phyloP scores from a whole-genome alignment of 2,329 filamentous ascomycete species.

The Penicillium janthinellum region DNA sequence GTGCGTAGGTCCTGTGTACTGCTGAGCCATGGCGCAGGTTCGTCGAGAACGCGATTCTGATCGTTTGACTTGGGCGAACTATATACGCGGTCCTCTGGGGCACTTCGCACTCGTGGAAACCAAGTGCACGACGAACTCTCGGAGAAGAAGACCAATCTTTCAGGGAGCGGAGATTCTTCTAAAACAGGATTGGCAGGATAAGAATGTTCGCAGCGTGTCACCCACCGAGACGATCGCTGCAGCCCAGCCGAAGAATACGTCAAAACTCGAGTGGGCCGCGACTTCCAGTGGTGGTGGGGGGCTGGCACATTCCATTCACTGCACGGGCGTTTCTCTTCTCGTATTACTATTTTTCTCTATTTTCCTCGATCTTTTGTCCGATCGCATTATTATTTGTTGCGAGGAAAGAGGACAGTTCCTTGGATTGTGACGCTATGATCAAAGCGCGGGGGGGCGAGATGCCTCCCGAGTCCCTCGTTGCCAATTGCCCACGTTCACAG shows the following conservation, averaged over 20 bases:
- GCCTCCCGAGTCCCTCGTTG: neutral
- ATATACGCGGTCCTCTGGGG: conserved; percentile 7
- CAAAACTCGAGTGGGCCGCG: conserved; percentile 16
- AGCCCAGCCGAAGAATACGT: conserved; percentile 21
- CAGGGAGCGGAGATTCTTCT: neutral
- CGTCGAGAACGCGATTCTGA: neutral
- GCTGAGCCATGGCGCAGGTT: conserved; percentile 20
- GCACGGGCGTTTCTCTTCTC: neutral
- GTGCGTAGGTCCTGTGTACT: conserved; percentile 13
- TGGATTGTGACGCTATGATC: neutral
- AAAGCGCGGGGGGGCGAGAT: neutral
- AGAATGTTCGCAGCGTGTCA: conserved; percentile 13
- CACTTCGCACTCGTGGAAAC: conserved; percentile 7
- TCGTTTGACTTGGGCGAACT: conserved; percentile 4
- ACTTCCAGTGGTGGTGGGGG: conserved; percentile 6
- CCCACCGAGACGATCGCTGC: conserved; percentile 22
- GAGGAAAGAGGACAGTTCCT: too few species aligned
- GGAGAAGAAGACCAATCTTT: neutral
- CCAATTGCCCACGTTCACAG: neutral
- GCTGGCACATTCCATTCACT: conserved; percentile 17
- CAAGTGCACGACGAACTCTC: neutral
- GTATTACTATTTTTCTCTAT: neutral
- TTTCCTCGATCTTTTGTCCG: too few species aligned
- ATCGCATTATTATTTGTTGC: neutral
- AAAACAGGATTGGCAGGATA: conserved; percentile 16